Base-by-base conservation (phyloP, 768 basidiomycete genomes). In the Dioszegia crocea region DNA sequence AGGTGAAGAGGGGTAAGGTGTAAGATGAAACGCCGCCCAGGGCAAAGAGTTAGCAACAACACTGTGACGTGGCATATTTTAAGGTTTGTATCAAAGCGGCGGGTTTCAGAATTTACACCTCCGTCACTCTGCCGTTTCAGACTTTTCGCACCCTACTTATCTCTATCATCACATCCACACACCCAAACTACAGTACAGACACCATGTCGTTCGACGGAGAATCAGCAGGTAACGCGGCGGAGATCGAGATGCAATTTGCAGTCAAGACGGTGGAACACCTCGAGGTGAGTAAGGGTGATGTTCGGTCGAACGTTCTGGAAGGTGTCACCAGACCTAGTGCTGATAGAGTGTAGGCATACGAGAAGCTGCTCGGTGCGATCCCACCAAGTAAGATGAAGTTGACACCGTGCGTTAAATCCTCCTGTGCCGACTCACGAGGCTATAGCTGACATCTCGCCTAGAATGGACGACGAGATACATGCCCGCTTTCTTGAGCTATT, bases 191-290 rank as follows among this genome's bases (percentile, higher is more conserved):
- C 19, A 4, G 14, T 4, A 46, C 11, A 29, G 29, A 17, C 47
- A 62, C 38, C 40, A 56, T 44, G 31, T 45, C 49, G 30, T 94
- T 97, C 72, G 90, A 96, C 78, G 85, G 93, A 38, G 84, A 91
- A 67, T 88, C 84, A 60, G 90, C 91, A n/a, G 88, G 92, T 78
- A 97, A 97, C 81, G 82, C 86, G 68, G 80, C 84, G 62, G 91
- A 97, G 84, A 94, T 99, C 62, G 94, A 97, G 80, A 93, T 92
- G 83, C 92, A 96, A 87, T 91, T 92, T 74, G 90, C 90, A 24
- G 94, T 99, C 56, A 90, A 87, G 76, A 90, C 91, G 12, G 92
- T 98, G 51, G 93, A 99, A 75, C 91, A 98, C 65, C 90, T 93
- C 44, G 90, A 94, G 82, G 91, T 89, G 51, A 61, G 84, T 59